Evolutionary conservation across 192 early-diverging fungal species (phyloP), one percentile per base, ranked within the genome.

Genomic region (Backusella mclennaniae): DNA sequence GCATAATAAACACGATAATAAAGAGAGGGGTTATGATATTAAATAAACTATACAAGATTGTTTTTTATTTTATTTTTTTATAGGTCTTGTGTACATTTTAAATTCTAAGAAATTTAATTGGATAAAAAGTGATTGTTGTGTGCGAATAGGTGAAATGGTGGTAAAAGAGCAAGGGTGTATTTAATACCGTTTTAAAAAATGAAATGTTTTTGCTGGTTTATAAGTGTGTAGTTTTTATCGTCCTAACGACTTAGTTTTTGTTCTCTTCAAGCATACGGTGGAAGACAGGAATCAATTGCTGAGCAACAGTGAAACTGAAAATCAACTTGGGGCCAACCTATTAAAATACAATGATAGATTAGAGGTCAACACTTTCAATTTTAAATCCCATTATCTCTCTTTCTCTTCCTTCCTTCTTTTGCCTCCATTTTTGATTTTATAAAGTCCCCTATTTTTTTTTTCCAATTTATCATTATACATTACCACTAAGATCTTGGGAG

Each of bases 241-340:
- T 36, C 39, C 21, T 69, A 12, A 14, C 26, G 21, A 23, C 42
- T 67, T 75, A 75, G 23, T 75, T 33, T 33, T 33, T 75, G 69
- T 69, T n/a, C 35, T 53, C 78, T 19, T 87, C 83, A 66, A 92
- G 84, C 44, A 88, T 79, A 29, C 79, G 44, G 75, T 89, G 83
- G 84, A 94, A 89, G 38, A 92, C 38, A 67, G 96, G 96, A 82
- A 98, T 97, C 73, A 97, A 88, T 83, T 94, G 94, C 85, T 98
- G 97, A 26, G 96, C 97, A 74, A 99, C 86, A 29, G 97, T 98
- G 89, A 98, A 99, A 69, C 91, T 93, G 87, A 98, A 99, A 67
- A 99, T 91, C 56, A 99, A 90, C 91, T 99, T 99, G 78, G 98
- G 98, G 19, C 98, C 98, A 39, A 83, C 81, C 77, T 78, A 35